Base-by-base conservation (phyloP, 768 basidiomycete genomes). In the Tephrocybe sp. region DNA sequence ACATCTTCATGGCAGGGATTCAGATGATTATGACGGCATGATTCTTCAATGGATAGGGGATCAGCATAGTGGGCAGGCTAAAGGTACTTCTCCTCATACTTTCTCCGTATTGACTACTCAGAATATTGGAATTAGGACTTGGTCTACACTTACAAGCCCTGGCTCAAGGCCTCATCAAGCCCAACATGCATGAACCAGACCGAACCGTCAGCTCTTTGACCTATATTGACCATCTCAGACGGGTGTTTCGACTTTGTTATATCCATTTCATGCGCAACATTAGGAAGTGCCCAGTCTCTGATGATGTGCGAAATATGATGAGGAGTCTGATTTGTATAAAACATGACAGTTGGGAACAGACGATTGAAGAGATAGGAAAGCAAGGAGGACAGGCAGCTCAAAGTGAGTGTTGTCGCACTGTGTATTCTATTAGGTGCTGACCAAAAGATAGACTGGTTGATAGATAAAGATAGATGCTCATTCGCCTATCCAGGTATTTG, bases 31-130 rank as follows among this genome's bases (percentile, higher is more conserved):
- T 2, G 43, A 49, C 29, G 47, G 46, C 4, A 56, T 53, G 49
- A 57, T 63, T 11, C 44, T 63, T 3, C 55, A 53, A 2, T 48
- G 44, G 47, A 42, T 45, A 4, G 55, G 25, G 2, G 56, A 63
- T 33, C 60, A 63, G 44, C 60, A 61, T 39, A 43, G 56, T 3
- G 61, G 61, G 10, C 57, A 60, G 38, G 59, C 57, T 6, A 60
- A 60, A 53, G 57, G 59, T 60, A 30, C 29, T 6, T 30, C 7
- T 30, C 7, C 12, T 12, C 6, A n/a, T n/a, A n/a, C n/a, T n/a
- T n/a, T n/a, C n/a, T n/a, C n/a, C n/a, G n/a, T n/a, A n/a, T n/a
- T n/a, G n/a, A n/a, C n/a, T n/a, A n/a, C n/a, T n/a, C n/a, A n/a
- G n/a, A n/a, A n/a, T n/a, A n/a, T n/a, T n/a, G n/a, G n/a, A n/a